A percentile compares a stretch with the other conserved stretches of the same genome.
Conservation (phyloP, 805 yeast species). For the Candida xyloterini region DNA sequence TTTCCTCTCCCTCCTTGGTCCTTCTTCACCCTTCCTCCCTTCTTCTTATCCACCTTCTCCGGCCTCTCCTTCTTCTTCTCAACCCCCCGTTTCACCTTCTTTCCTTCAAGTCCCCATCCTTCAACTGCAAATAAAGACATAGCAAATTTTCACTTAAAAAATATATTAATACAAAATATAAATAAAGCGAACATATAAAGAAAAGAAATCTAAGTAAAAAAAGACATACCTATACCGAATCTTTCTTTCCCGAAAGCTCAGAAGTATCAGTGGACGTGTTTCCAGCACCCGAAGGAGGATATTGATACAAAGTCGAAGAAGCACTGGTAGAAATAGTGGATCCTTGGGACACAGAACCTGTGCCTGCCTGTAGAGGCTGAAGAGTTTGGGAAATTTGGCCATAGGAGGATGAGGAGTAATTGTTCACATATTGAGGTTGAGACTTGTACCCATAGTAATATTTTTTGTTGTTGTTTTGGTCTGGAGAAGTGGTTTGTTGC, state of each 20-base stretch:
- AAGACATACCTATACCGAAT: neutral
- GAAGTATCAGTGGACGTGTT: neutral
- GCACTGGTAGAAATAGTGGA: neutral
- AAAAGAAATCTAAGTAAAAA: neutral
- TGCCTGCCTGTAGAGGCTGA: neutral
- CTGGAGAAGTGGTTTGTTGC: neutral
- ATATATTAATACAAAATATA: slow-evolving; percentile 6
- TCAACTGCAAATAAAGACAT: slow-evolving; percentile 78
- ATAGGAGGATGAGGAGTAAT: slow-evolving; percentile 3
- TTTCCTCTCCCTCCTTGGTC: slow-evolving; percentile 9
- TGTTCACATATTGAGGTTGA: slow-evolving; percentile 11
- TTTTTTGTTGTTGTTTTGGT: slow-evolving; percentile 3
- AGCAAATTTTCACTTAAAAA: slow-evolving; percentile 7
- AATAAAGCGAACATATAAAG: neutral
- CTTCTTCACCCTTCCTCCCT: slow-evolving; percentile 13
- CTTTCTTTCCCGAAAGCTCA: neutral
- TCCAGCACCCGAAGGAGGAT: neutral
- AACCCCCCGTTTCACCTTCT: slow-evolving; percentile 36
- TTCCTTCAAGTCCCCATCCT: slow-evolving; percentile 71
- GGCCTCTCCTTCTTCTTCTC: slow-evolving; percentile 16
- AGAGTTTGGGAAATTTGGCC: slow-evolving; percentile 1
- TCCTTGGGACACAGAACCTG: neutral
- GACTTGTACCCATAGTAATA: slow-evolving; percentile 12
- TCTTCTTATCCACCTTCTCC: slow-evolving; percentile 9
- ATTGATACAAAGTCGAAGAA: neutral